phyloP scores from a whole-genome alignment of 768 basidiomycete species.

The Cyclocybe cylindracea region DNA sequence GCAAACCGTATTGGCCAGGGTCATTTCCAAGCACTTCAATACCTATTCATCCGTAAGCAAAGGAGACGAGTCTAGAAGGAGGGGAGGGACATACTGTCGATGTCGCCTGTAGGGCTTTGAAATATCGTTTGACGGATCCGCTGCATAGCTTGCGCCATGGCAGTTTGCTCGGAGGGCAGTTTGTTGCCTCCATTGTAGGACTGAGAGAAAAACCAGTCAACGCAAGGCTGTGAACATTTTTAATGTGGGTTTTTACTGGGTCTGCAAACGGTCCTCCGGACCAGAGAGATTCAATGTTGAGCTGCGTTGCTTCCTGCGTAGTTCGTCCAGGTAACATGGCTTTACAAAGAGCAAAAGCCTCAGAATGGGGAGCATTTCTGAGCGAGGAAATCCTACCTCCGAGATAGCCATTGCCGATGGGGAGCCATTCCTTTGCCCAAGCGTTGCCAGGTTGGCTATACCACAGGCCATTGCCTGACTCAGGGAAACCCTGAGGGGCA shows the following conservation, averaged over 20 bases:
- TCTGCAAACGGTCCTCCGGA: conserved; percentile 72
- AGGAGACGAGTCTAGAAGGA: neutral
- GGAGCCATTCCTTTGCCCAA: conserved; percentile 66
- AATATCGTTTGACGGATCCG: conserved; percentile 59
- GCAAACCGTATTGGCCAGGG: conserved; percentile 61
- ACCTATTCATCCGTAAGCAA: conserved; percentile 32
- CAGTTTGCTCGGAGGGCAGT: conserved; percentile 39
- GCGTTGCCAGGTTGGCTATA: conserved; percentile 51
- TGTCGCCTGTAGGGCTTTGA: conserved; percentile 56
- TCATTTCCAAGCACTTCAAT: conserved; percentile 53
- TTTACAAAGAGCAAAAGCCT: conserved; percentile 19
- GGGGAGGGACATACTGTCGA: conserved; percentile 43
- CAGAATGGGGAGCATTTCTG: neutral
- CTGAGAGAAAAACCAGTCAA: conserved; percentile 25
- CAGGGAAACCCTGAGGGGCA: conserved; percentile 50
- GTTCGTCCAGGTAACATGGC: conserved; percentile 71
- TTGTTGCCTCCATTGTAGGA: conserved; percentile 76
- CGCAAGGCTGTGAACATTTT: neutral
- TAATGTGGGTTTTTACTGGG: conserved; percentile 39
- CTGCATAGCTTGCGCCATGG: conserved; percentile 51
- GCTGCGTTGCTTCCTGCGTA: conserved; percentile 56
- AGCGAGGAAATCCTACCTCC: conserved; percentile 42
- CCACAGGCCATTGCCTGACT: conserved; percentile 78
- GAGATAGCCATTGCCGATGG: conserved; percentile 74
- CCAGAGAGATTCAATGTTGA: conserved; percentile 81